phyloP scores from a whole-genome alignment of 768 basidiomycete species.

The Leccinum rimulosum region DNA sequence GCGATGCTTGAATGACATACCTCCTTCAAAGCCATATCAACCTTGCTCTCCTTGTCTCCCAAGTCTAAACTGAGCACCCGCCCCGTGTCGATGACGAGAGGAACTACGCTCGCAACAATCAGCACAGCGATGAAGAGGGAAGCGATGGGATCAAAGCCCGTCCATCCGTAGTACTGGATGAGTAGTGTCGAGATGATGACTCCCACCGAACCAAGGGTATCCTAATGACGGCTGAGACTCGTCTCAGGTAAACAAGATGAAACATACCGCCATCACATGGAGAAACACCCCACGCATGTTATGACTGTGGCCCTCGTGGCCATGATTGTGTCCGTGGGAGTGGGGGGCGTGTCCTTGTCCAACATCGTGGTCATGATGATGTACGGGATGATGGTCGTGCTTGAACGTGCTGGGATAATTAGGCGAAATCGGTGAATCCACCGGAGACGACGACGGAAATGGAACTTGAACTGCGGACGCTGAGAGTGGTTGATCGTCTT shows the following conservation, averaged over 20 bases:
- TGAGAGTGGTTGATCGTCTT: conserved; percentile 20
- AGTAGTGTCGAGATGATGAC: conserved; percentile 96
- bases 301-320: conserved; percentile 86
- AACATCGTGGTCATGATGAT: conserved; percentile 15
- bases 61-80: conserved; percentile 85
- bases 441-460: conserved; percentile 27
- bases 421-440: conserved; percentile 61
- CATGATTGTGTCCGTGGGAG: conserved; percentile 49
- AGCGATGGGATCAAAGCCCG: conserved; percentile 97
- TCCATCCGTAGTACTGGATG: conserved; percentile 97
- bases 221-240: conserved; percentile 42
- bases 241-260: neutral
- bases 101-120: conserved; percentile 94
- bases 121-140: conserved; percentile 93
- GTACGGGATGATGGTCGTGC: conserved; percentile 43
- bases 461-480: conserved; percentile 20
- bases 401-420: conserved; percentile 52
- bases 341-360: conserved; percentile 46
- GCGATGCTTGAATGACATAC: conserved; percentile 37
- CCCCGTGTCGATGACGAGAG: conserved; percentile 92
- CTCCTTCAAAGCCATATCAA: conserved; percentile 61
- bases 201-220: conserved; percentile 95
- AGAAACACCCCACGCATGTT: conserved; percentile 99
- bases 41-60: conserved; percentile 53
- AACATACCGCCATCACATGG: conserved; percentile 89